These are phyloP conservation scores for Rhizophagus sp. DNA, from an alignment of 192 early-diverging fungal species.

Conservation along the genomic window DNA sequence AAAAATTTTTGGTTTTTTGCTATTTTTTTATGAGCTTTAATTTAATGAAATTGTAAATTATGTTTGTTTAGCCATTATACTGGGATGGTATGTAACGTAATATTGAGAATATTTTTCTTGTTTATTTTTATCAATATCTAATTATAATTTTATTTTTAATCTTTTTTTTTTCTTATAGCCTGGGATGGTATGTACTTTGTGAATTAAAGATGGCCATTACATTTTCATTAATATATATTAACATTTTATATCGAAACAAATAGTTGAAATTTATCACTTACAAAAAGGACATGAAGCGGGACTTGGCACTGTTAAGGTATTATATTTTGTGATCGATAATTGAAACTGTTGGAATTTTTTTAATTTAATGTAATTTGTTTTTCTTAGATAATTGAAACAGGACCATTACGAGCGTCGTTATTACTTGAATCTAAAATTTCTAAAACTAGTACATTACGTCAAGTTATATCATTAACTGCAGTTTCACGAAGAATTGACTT, in stretches of 20 bases:
- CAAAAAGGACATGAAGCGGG: conserved; percentile 75
- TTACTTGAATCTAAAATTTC: conserved; percentile 65
- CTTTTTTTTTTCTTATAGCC: conserved; percentile 27
- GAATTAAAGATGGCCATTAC: neutral
- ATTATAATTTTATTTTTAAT: neutral
- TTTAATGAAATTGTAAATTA: neutral
- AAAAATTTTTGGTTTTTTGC: neutral
- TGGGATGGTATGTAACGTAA: conserved; percentile 49
- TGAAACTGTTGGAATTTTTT: neutral
- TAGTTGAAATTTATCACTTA: conserved; percentile 91
- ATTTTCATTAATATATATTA: neutral
- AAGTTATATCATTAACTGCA: conserved; percentile 78
- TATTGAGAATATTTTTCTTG: conserved; percentile 1
- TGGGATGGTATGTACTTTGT: conserved; percentile 41
- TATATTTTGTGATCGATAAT: neutral
- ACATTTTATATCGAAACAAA: conserved; percentile 32
- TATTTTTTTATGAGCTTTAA: conserved; percentile 40
- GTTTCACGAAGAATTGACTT: conserved; percentile 80
- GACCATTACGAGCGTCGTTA: conserved; percentile 80
- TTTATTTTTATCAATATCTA: neutral
- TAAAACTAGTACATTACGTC: conserved; percentile 65
- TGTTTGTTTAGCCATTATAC: conserved; percentile 44
- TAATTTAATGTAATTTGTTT: neutral
- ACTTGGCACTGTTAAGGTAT: conserved; percentile 52
- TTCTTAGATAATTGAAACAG: conserved; percentile 65